Base-by-base conservation (phyloP, 257 asterid species). In the Solanum neorickii region DNA sequence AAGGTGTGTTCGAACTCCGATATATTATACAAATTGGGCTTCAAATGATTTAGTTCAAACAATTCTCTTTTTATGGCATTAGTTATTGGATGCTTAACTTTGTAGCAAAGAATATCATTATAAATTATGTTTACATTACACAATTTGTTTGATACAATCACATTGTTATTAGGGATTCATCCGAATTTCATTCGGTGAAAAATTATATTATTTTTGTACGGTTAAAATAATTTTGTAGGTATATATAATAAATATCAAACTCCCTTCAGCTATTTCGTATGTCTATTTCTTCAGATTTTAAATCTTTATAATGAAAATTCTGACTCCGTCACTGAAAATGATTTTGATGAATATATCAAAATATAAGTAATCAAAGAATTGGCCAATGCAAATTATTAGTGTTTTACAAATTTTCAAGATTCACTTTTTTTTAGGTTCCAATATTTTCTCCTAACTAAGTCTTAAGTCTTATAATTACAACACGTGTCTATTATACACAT, bases 141-240 rank as follows among this genome's bases (percentile, higher is more conserved):
- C 20, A 27, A 68, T 3, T 27, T 27, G 74, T 68, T 68, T 27
- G 37, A 68, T 33, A 4, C 5, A 33, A 33, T 0, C 5, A 33
- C 35, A 33, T 33, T 33, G 35, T 33, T 33, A 33, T 4, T 4
- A 33, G 35, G 4, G 35, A 1, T 33, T 33, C 0, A 33, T 33
- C 6, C 1, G 35, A 33, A 33, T 1, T 0, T 6, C 7, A 0
- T 37, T 37, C 7, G 39, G 0, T 0, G 39, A 1, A 37, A 37
- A 37, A 37, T 37, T 37, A 37, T 37, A 5, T 37, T 37, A 37
- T 37, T 37, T 37, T 37, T 37, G 7, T 37, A 37, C 0, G 7
- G 1, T 37, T 37, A 37, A 37, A 37, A 37, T 37, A 37, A 37
- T 1, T 37, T 1, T 37, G 0, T 37, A 37, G 39, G 39, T 37